A percentile compares a stretch with the other conserved stretches of the same genome.
These are phyloP conservation scores for Cordyceps cateniannulata DNA, from an alignment of 2,329 filamentous ascomycete species.

Conservation along the genomic window DNA sequence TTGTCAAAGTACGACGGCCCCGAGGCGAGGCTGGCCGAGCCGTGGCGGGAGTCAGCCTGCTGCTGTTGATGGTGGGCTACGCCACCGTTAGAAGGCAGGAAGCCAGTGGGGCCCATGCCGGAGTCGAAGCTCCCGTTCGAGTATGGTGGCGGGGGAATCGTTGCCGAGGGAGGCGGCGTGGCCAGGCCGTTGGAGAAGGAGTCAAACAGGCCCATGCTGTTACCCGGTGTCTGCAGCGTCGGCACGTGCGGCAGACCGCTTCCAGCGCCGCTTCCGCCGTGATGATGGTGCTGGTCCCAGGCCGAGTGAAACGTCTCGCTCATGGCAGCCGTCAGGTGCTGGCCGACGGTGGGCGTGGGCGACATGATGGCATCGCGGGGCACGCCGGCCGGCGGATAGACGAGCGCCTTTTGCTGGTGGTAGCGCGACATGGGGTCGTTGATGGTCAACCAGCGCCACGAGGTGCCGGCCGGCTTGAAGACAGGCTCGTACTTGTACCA, in stretches of 20 bases:
- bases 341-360: slow-evolving; percentile 41
- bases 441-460: slow-evolving; percentile 57
- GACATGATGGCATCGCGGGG: slow-evolving; percentile 45
- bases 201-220: slow-evolving; percentile 38
- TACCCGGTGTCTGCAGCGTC: slow-evolving; percentile 27
- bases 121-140: slow-evolving; percentile 39
- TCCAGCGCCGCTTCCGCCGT: not conserved
- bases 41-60: slow-evolving; percentile 14
- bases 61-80: slow-evolving; percentile 11
- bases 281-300: slow-evolving; percentile 33
- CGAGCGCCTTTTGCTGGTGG: slow-evolving; percentile 44
- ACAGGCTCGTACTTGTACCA: slow-evolving; percentile 43
- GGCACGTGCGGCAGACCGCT: slow-evolving; percentile 26
- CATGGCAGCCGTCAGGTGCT: slow-evolving; percentile 49
- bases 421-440: slow-evolving; percentile 53
- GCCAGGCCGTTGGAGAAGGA: slow-evolving; percentile 46
- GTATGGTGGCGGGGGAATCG: slow-evolving; percentile 39
- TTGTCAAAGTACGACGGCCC: slow-evolving; percentile 27
- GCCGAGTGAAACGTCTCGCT: slow-evolving; percentile 48
- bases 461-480: slow-evolving; percentile 47
- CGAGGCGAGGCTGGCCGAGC: slow-evolving; percentile 18
- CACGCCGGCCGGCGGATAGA: slow-evolving; percentile 28
- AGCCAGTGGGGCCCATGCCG: slow-evolving; percentile 23
- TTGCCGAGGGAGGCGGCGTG: slow-evolving; percentile 51
- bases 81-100: slow-evolving; percentile 24